phyloP scores from a whole-genome alignment of 331 rosid genomes.

The Saraca asoca region DNA sequence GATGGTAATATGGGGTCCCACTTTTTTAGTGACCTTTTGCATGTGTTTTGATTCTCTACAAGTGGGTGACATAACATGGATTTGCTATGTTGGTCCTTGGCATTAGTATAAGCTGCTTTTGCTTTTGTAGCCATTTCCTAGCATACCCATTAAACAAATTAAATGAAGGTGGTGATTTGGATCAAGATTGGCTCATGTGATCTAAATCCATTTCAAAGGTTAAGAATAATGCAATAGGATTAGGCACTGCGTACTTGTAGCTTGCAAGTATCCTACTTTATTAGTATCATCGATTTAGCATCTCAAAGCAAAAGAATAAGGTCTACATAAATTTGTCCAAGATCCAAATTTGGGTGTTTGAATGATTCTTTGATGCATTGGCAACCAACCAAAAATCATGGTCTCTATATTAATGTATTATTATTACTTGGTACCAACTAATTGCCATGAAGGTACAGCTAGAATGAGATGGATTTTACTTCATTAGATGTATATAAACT shows the following conservation, averaged over 20 bases:
- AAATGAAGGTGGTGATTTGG: constrained; percentile 23
- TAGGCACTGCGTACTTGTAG: constrained; percentile 8
- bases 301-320: not conserved
- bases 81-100: constrained; percentile 59
- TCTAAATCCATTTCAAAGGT: constrained; percentile 1
- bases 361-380: constrained; percentile 1
- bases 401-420: constrained; percentile 4
- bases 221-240: constrained; percentile 1
- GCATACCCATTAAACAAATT: constrained; percentile 20
- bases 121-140: constrained; percentile 24
- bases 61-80: constrained; percentile 73
- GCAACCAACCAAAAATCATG: constrained; percentile 1
- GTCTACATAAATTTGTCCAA: constrained; percentile 7
- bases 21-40: constrained; percentile 50
- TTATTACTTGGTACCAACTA: constrained; percentile 23
- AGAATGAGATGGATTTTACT: constrained; percentile 41
- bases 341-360: not conserved
- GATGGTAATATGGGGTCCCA: constrained; percentile 51
- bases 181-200: constrained; percentile 41
- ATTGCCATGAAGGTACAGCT: constrained; percentile 32
- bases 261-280: constrained; percentile 25
- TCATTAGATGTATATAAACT: not conserved
- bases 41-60: constrained; percentile 78
- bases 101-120: constrained; percentile 50
- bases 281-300: constrained; percentile 28